Evolutionary conservation across 2,329 filamentous ascomycete genomes (phyloP).

Genomic region (Chaetomiaceae sp.): DNA sequence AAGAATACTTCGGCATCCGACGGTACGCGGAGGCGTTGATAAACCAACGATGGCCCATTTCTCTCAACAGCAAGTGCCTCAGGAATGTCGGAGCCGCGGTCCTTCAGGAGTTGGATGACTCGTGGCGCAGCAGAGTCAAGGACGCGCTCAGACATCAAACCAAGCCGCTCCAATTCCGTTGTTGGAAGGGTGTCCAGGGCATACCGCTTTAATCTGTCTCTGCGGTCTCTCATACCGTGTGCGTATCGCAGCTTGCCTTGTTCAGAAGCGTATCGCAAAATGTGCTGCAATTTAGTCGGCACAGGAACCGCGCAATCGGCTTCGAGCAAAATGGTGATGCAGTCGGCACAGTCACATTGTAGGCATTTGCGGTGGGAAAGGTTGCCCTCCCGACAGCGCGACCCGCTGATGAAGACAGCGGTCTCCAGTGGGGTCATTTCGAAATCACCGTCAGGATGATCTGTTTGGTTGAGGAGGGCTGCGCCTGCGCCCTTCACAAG

Average conservation of each 20-base stretch:
- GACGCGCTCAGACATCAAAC: background rate
- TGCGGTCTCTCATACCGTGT: background rate
- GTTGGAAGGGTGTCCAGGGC: background rate
- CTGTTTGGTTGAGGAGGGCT: background rate
- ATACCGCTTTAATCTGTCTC: conserved; percentile 3
- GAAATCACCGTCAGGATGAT: too few relatives aligned
- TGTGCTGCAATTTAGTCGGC: background rate
- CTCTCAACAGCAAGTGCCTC: background rate
- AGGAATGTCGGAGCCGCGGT: background rate
- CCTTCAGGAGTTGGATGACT: background rate
- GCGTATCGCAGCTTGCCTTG: background rate
- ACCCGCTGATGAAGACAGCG: background rate
- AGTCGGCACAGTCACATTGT: conserved; percentile 1
- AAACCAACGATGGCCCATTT: background rate
- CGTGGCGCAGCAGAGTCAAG: background rate
- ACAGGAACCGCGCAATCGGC: conserved; percentile 1
- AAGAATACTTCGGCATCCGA: conserved; percentile 1
- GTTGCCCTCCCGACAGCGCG: background rate
- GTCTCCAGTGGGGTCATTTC: background rate
- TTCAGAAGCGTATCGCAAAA: background rate
- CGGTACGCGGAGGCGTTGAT: background rate
- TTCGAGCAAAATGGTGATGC: background rate
- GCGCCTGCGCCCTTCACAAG: background rate
- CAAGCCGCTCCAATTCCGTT: background rate
- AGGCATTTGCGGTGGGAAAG: conserved; percentile 2